A percentile compares a stretch with the other conserved stretches of the same genome.
These are phyloP conservation scores for Eucalyptus pauciflora DNA, from an alignment of 345 rosid genomes.

Conservation along the genomic window DNA sequence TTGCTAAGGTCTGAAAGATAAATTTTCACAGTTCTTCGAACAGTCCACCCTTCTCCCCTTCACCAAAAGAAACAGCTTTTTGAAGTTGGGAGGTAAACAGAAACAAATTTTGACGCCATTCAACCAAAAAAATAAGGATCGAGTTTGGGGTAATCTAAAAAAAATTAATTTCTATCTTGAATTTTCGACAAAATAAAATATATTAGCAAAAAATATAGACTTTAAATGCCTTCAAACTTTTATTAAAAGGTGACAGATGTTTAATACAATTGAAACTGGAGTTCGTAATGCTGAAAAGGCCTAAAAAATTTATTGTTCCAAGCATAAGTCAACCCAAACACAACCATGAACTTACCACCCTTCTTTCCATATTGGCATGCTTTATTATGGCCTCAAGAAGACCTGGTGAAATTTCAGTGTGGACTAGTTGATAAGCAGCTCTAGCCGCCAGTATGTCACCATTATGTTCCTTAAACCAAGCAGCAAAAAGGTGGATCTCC, in stretches of 20 bases:
- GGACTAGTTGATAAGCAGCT: conserved; percentile 82
- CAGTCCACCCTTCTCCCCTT: neutral
- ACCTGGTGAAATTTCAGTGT: conserved; percentile 85
- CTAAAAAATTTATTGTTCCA: neutral
- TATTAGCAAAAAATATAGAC: neutral
- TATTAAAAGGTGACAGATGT: neutral
- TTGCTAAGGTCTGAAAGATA: neutral
- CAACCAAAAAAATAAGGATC: neutral
- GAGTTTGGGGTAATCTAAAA: neutral
- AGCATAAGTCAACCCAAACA: neutral
- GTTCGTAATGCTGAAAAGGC: neutral
- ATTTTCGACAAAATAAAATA: neutral
- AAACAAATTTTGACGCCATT: neutral
- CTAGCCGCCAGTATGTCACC: conserved; percentile 78
- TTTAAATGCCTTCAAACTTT: neutral
- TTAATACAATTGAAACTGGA: neutral
- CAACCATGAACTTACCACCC: conserved; percentile 39
- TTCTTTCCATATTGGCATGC: conserved; percentile 94
- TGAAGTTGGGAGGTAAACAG: neutral
- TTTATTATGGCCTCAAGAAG: conserved; percentile 88
- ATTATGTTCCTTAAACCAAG: conserved; percentile 79
- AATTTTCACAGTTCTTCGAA: neutral
- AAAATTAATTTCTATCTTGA: neutral
- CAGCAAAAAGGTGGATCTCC: conserved; percentile 87
- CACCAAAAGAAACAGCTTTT: neutral